Evolutionary conservation across 768 basidiomycete species (phyloP), one percentile per base, ranked within the genome.

Genomic region (Guyanaporus albipodus): DNA sequence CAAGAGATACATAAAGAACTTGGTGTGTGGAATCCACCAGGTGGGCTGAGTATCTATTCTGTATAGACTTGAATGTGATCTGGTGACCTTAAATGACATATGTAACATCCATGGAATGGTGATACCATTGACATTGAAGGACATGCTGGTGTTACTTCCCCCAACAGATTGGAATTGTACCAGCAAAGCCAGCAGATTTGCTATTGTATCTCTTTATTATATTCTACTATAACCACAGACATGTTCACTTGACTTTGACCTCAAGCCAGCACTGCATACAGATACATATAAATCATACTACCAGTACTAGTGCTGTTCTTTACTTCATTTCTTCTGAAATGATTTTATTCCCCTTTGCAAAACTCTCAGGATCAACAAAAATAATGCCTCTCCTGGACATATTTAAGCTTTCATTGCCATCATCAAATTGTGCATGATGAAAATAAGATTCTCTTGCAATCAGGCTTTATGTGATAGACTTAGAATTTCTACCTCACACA

Each of bases 1-100:
- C 81, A 79, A 2, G 89, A 91, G 39, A 74, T 99, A 70, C 85
- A 91, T 70, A 75, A 70, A 52, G 91, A 96, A 61, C 71, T 96
- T 18, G 89, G 93, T 8, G 77, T 95, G 14, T 83, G 80, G 79
- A 84, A 90, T 55, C 85, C 91, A 11, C 91, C 93, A 9, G 31
- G 32, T 21, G 65, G 63, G 19, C 42, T 62, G 33, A 55, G 33
- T 31, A 59, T 63, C 9, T 43, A 37, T 38, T 38, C 43, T 38
- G 8, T 29, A 4, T 60, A 34, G 49, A 15, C 0, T 14, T 10
- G n/a, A n/a, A n/a, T n/a, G n/a, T n/a, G n/a, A n/a, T n/a, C n/a
- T n/a, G n/a, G n/a, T n/a, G n/a, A n/a, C n/a, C n/a, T n/a, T n/a
- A n/a, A n/a, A n/a, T n/a, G n/a, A n/a, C n/a, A n/a, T n/a, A n/a